phyloP scores from a whole-genome alignment of 75 land plant genomes.

The Pseudotsuga menziesii region DNA sequence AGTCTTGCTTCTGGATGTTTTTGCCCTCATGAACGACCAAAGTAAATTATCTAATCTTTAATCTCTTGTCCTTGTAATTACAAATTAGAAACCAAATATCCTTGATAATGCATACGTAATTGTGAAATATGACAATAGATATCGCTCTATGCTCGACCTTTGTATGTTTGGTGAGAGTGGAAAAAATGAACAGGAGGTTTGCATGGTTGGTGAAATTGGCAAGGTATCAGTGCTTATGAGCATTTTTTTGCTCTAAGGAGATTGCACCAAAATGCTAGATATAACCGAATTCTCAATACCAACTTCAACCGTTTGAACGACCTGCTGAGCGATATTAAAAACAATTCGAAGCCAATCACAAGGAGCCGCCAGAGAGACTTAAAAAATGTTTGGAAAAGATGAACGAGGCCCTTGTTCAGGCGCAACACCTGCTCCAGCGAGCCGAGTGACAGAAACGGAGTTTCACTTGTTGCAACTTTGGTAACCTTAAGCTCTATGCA shows the following conservation, averaged over 20 bases:
- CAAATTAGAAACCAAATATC: slow-evolving; percentile 80
- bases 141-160: slow-evolving; percentile 90
- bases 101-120: slow-evolving; percentile 96
- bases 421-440: too few relatives aligned
- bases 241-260: background rate
- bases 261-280: background rate
- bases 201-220: slow-evolving; percentile 90
- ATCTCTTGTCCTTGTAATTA: too few relatives aligned
- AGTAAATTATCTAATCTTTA: background rate
- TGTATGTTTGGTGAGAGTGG: slow-evolving; percentile 99
- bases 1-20: background rate
- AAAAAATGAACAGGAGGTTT: slow-evolving; percentile 97
- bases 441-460: too few relatives aligned
- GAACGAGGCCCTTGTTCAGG: too few relatives aligned
- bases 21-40: background rate
- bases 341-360: too few relatives aligned
- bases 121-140: slow-evolving; percentile 89
- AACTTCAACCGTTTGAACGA: too few relatives aligned
- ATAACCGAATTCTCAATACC: too few relatives aligned
- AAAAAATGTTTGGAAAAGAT: too few relatives aligned
- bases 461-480: too few relatives aligned
- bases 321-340: too few relatives aligned
- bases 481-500: too few relatives aligned
- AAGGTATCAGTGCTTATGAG: slow-evolving; percentile 49
- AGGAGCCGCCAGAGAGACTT: too few relatives aligned